Base-by-base conservation (phyloP, 129 eudicot species). In the Apium graveolens region DNA sequence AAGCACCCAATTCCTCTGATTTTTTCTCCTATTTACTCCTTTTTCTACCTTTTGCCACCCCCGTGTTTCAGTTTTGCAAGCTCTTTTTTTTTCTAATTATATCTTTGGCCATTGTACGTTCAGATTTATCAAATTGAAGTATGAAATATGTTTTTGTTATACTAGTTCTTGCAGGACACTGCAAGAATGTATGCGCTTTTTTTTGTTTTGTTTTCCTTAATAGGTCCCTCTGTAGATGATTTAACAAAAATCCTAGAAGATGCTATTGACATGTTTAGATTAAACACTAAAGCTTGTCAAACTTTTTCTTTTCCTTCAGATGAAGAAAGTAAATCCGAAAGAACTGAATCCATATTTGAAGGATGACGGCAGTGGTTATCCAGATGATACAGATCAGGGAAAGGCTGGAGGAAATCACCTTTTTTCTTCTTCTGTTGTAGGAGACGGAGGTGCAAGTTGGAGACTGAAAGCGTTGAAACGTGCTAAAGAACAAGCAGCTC, bases 361-460 rank as follows among this genome's bases (percentile, higher is more conserved):
- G 70, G 83, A 91, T 65, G 78, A 87, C 57, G 98, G 98, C 43
- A 74, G 84, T 82, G 98, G 96, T 57, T 91, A 90, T 80, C 98
- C 98, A 7, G 97, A 95, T 74, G 96, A 86, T 21, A 77, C 84
- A 46, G 90, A 85, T 45, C 77, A 73, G 72, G 21, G 49, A 53
- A 90, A 82, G 69, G 57, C 82, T 63, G 82, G 78, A 29, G 76
- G 78, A 18, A 81, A 79, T 79, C 88, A 81, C 38, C 89, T 91
- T 71, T 77, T 88, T 80, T 90, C 97, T 48, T 84, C 81, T 80
- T 82, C 98, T 39, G 84, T 91, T 74, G 88, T 94, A 79, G 98
- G 98, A 12, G 98, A 91, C 82, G 98, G 98, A 80, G 98, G 98
- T 74, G 98, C 98, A 41, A 95, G 98, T 85, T 95, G 96, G 97